phyloP scores from a whole-genome alignment of 2,329 filamentous ascomycete species.

The Stemphylium beticola region DNA sequence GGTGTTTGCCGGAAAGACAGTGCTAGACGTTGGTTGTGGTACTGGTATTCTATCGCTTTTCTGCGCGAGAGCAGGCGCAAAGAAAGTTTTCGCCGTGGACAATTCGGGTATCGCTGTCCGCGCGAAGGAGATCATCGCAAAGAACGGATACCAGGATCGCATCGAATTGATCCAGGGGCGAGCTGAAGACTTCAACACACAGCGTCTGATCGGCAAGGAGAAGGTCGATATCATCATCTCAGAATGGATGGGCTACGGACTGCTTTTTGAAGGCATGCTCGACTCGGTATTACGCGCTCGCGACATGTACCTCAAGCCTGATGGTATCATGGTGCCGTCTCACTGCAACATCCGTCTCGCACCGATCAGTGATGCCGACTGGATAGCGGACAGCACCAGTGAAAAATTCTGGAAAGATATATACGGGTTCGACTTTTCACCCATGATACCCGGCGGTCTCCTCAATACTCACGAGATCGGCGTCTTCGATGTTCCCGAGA shows the following conservation, averaged over 20 bases:
- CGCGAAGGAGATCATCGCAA: conserved; percentile 81
- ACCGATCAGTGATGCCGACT: conserved; percentile 78
- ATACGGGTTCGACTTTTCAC: conserved; percentile 92
- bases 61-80: conserved; percentile 86
- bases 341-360: conserved; percentile 84
- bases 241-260: conserved; percentile 97
- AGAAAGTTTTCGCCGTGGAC: conserved; percentile 87
- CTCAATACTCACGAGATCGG: conserved; percentile 65
- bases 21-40: conserved; percentile 88
- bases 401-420: conserved; percentile 82
- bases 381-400: conserved; percentile 75
- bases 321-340: conserved; percentile 84
- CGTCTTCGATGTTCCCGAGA: conserved; percentile 40
- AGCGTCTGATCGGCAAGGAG: conserved; percentile 55
- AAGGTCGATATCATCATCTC: conserved; percentile 94
- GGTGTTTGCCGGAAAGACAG: conserved; percentile 82
- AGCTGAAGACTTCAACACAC: conserved; percentile 80
- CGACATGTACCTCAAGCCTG: conserved; percentile 81
- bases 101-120: conserved; percentile 90
- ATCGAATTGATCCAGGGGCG: conserved; percentile 85
- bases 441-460: conserved; percentile 83
- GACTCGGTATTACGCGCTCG: conserved; percentile 88
- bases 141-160: conserved; percentile 74
- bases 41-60: conserved; percentile 91
- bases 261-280: conserved; percentile 95